Evolutionary conservation across 1,284 basidiomycete species (phyloP), one percentile per base, ranked within the genome.

Genomic region (Stygiomarasmius scandens): DNA sequence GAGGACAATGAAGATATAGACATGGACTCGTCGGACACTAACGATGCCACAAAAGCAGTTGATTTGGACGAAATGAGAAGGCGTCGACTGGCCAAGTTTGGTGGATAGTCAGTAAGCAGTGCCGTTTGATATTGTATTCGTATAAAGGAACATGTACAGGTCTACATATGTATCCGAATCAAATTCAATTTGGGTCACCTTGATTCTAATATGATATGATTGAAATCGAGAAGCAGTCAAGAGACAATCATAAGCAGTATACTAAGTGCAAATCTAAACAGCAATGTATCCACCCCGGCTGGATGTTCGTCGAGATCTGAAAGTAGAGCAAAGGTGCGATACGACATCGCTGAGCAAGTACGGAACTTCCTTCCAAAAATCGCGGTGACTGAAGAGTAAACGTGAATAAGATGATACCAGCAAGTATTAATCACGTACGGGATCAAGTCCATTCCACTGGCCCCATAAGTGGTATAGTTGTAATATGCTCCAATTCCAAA

Each of bases 351-450:
- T 78, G 34, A 92, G 69, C 83, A 94, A 88, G 65, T 90, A 92
- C 3, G 92, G 92, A 3, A 93, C 87, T 71, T 94, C 92, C 70
- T 85, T 77, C 90, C 90, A 93, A 73, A 94, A 92, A 69, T 93
- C 90, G 47, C 90, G 88, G 71, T 93, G 91, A 59, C 91, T 93
- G 63, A 45, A 59, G 10, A 3, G 10, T 24, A 25, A 12, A 25
- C 25, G 16, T 44, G 23, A 32, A n/a, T 6, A 29, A 9, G 14
- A 3, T 46, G 38, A 19, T 43, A 23, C 49, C 29, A 51, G 52
- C 52, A 60, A 22, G 41, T 25, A 46, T 46, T 56, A 38, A 52
- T 58, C 32, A 79, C 87, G 67, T 69, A 92, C 89, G 90, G 91
- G 68, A 93, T 86, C 52, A 93, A 78, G 70, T 93, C 92, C 67